Evolutionary conservation across 768 basidiomycete genomes (phyloP), one percentile per base, ranked within the genome.

Genomic region (Saitozyma sp.): DNA sequence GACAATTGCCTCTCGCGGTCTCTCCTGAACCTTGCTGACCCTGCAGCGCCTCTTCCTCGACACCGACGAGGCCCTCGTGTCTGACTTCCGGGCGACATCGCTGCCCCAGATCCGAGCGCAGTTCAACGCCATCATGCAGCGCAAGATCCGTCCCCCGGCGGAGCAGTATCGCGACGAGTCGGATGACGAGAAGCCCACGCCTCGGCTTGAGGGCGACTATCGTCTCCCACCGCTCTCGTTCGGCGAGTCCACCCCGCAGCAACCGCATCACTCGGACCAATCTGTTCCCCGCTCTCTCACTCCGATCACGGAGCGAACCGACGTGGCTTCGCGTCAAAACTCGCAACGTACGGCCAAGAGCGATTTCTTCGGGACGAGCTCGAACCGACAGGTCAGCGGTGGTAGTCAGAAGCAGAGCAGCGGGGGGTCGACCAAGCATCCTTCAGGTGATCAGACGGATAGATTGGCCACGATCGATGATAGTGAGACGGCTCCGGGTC

Each of bases 11-110:
- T 29, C 29, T n/a, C 14, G 14, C 9, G 13, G 10, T 3, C 39
- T 39, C 16, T 40, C 43, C 50, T 49, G 43, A 61, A 9, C 8
- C 11, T 10, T 39, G 17, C 50, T 58, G 61, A 61, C 45, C 6
- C 14, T 58, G 9, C 61, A 94, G 90, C 84, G 86, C 56, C 85
- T 96, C 19, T 96, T 97, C 83, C 83, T 96, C 59, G 90, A 92
- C 61, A 86, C 92, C 56, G 91, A 92, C 67, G 79, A 85, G 14
- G 91, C 89, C 10, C 88, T 92, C 77, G 9, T 41, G 19, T 49
- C 69, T 8, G 71, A 75, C 43, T 75, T 71, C 61, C 69, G 74
- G 0, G 59, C 58, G 16, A 60, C 60, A 14, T 66, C 66, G 50
- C 69, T 75, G 6, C 57, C 71, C 10, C 54, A 51, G 17, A 61